phyloP scores from a whole-genome alignment of 306 rosid genomes.

The Dryas alaskensis region DNA sequence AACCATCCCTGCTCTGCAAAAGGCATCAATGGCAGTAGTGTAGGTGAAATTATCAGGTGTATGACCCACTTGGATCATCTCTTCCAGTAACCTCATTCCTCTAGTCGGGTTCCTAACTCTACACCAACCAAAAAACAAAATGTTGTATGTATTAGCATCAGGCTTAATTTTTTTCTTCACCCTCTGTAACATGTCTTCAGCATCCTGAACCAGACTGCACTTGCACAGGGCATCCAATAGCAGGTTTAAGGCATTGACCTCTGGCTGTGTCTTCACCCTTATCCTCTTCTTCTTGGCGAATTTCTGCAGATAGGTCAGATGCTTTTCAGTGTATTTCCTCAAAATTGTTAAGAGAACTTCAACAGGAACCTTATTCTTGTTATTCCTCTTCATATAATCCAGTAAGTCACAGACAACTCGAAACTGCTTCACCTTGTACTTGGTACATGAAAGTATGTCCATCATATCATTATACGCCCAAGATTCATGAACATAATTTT shows the following conservation, averaged over 20 bases:
- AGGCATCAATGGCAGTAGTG: constrained; percentile 75
- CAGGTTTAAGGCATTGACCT: constrained; percentile 78
- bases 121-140: constrained; percentile 88
- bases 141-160: constrained; percentile 60
- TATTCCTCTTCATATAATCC: constrained; percentile 86
- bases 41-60: constrained; percentile 80
- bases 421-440: constrained; percentile 74
- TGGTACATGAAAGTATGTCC: constrained; percentile 72
- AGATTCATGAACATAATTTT: constrained; percentile 68
- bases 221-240: constrained; percentile 80
- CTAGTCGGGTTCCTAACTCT: constrained; percentile 81
- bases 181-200: constrained; percentile 60
- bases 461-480: constrained; percentile 75
- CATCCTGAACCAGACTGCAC: constrained; percentile 78
- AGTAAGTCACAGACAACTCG: constrained; percentile 75
- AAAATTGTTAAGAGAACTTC: constrained; percentile 66
- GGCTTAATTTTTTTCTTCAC: constrained; percentile 63
- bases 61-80: constrained; percentile 67
- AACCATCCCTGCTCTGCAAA: constrained; percentile 77
- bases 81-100: constrained; percentile 72
- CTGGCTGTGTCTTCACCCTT: constrained; percentile 74
- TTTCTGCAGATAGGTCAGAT: constrained; percentile 74
- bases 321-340: constrained; percentile 66
- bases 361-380: constrained; percentile 53
- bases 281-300: constrained; percentile 83